Conservation (phyloP, 148 eudicot species). For the Chenopodium album region DNA sequence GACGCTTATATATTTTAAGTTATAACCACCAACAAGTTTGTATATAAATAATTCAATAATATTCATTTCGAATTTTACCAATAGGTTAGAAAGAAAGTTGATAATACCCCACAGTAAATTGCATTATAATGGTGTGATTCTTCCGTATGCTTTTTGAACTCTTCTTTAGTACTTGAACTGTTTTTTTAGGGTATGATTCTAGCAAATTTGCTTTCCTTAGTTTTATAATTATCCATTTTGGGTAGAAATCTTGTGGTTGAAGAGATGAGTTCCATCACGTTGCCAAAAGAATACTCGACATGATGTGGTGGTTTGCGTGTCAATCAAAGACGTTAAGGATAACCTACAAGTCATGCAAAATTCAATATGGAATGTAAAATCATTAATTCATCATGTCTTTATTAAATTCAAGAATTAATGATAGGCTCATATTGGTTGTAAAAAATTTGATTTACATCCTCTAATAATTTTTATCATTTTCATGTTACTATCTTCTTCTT, state of each 20-base stretch:
- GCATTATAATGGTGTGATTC: not conserved
- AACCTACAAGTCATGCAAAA: slow-evolving; percentile 11
- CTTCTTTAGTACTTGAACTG: not conserved
- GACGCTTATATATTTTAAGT: too few relatives aligned
- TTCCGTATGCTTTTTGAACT: not conserved
- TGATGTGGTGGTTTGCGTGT: slow-evolving; percentile 23
- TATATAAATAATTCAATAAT: too few relatives aligned
- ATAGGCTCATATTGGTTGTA: not conserved
- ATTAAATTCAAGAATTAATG: not conserved
- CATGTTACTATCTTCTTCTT: too few relatives aligned
- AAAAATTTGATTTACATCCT: too few relatives aligned
- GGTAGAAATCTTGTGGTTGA: slow-evolving; percentile 25
- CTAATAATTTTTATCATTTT: too few relatives aligned
- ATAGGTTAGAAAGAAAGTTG: not conserved
- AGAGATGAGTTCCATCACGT: slow-evolving; percentile 14
- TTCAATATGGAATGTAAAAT: not conserved
- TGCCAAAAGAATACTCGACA: slow-evolving; percentile 21
- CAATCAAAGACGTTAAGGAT: slow-evolving; percentile 18
- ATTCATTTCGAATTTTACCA: too few relatives aligned
- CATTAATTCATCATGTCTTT: slow-evolving; percentile 26
- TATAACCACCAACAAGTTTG: too few relatives aligned
- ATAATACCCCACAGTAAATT: not conserved
- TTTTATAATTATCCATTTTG: slow-evolving; percentile 14
- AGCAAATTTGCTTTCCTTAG: not conserved
- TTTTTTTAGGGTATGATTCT: slow-evolving; percentile 3